Base-by-base conservation (phyloP, 2,329 filamentous ascomycete genomes). In the Cladosporium oxysporum region DNA sequence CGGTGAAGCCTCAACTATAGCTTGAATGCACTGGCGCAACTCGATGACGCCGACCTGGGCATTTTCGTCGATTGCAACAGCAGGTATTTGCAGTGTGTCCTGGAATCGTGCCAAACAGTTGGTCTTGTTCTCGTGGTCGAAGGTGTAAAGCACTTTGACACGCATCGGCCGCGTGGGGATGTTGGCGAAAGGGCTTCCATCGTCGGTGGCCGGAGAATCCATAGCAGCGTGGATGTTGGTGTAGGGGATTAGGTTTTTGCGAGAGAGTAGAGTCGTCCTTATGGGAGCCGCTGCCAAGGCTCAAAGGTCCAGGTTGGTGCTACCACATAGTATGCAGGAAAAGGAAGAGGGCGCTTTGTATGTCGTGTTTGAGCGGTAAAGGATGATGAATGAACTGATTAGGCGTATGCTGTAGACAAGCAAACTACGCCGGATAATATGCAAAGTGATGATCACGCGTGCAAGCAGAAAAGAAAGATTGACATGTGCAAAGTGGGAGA, bases 81-180 rank as follows among this genome's bases (percentile, higher is more conserved):
- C 92, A 73, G 93, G 92, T 44, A 97, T 88, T 62, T 90, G 85
- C 66, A 97, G 83, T 18, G 90, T 85, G 66, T 94, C 89, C 21
- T 92, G 90, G 83, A 92, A 90, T 73, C 94, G 87, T 67, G 94
- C 93, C 59, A 99, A 85, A 79, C 93, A 97, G 76, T 94, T 93
- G 69, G 92, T 90, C 79, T 93, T 93, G 80, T 88, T 90, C 71
- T 94, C 90, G 75, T 90, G 89, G 78, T 98, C 93, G 80, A 98
- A 97, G 35, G 93, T 97, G 80, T 98, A 99, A 68, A 96, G 89
- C 59, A 98, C 91, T 84, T 98, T 98, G 79, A 98, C 93, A 79
- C 82, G 79, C 82, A 84, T 84, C 55, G 79, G 77, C 71, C 76
- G 76, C 70, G 76, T 77, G 21, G 76, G 76, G 35, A 78, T 74